Percentiles rank a stretch among this genome's conserved stretches.
phyloP scores from a whole-genome alignment of 116 monocot genomes.

The Dioscorea cayenensis region DNA sequence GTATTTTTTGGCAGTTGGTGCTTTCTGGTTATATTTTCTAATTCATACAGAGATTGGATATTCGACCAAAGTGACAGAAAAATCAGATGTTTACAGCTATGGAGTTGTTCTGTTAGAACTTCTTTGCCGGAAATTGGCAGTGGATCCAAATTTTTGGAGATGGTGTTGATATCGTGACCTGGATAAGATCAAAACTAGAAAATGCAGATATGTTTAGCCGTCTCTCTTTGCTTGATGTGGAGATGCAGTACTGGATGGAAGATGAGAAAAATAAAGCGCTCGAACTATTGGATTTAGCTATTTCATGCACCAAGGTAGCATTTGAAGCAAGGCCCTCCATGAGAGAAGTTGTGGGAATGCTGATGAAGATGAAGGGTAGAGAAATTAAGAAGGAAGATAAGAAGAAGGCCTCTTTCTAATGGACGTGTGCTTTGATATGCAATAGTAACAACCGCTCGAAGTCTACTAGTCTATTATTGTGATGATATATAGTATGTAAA shows the following conservation, averaged over 20 bases:
- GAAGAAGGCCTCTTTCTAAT: background rate
- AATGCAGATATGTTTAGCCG: constrained; percentile 14
- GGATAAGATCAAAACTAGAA: constrained; percentile 16
- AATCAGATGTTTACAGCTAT: constrained; percentile 71
- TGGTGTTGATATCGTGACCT: constrained; percentile 61
- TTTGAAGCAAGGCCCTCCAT: constrained; percentile 57
- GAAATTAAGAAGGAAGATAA: background rate
- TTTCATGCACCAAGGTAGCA: constrained; percentile 39
- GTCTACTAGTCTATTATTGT: background rate
- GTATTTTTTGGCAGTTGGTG: background rate
- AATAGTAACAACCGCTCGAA: background rate
- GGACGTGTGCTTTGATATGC: background rate
- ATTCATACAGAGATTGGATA: constrained; percentile 51
- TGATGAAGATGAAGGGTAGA: constrained; percentile 28
- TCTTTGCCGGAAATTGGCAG: constrained; percentile 58
- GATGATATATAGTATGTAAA: too few relatives aligned
- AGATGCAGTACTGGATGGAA: constrained; percentile 55
- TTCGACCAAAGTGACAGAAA: constrained; percentile 47
- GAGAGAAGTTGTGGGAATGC: constrained; percentile 49
- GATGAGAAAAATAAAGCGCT: constrained; percentile 48
- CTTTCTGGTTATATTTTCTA: too few relatives aligned
- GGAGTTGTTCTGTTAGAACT: constrained; percentile 74
- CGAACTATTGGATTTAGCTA: constrained; percentile 50
- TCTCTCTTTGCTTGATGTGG: constrained; percentile 49
- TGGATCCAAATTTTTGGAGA: constrained; percentile 76